Evolutionary conservation across 1,284 basidiomycete species (phyloP), one percentile per base, ranked within the genome.

Genomic region (Cryptococcus sp.): DNA sequence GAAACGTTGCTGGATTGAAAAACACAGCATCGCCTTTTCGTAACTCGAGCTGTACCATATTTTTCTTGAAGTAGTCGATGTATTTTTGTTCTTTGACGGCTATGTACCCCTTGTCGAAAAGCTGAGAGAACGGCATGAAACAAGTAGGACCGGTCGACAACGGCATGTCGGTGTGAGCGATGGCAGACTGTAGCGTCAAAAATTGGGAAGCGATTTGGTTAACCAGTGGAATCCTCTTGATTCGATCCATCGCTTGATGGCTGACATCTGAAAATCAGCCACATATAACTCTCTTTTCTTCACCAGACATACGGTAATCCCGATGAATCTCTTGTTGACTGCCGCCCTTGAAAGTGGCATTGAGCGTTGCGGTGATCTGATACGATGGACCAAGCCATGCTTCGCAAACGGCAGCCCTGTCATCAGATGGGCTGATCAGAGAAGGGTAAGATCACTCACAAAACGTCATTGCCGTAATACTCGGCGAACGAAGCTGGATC

Each of bases 151-250:
- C 60, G 19, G 55, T 42, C 21, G n/a, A 45, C 16, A 50, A 23
- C 1, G 60, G 55, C 55, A 59, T 59, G 41, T 54, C 53, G 22
- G 57, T 50, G 34, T 62, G 60, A 14, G 60, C 60, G 22, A 62
- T 49, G 18, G 60, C 60, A 19, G 25, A 19, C 48, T 62, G 60
- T 2, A 62, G 53, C 14, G 60, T 62, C 39, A 59, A 53, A 21
- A 55, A 39, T 41, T 59, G 57, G 16, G 45, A 46, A 11, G 59
- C 36, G 9, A 49, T 48, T 32, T 61, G 59, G 19, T 37, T 50
- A 2, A 45, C 21, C 13, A 53, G 24, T 16, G 59, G 59, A 46
- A 53, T 49, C 1, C 19, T 48, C 13, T 18, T 14, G 19, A 45
- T 47, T 4, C 19, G n/a, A 10, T 48, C 49, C 4, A 25, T 21